Base-by-base conservation (phyloP, 257 asterid species). In the Coffea canephora region DNA sequence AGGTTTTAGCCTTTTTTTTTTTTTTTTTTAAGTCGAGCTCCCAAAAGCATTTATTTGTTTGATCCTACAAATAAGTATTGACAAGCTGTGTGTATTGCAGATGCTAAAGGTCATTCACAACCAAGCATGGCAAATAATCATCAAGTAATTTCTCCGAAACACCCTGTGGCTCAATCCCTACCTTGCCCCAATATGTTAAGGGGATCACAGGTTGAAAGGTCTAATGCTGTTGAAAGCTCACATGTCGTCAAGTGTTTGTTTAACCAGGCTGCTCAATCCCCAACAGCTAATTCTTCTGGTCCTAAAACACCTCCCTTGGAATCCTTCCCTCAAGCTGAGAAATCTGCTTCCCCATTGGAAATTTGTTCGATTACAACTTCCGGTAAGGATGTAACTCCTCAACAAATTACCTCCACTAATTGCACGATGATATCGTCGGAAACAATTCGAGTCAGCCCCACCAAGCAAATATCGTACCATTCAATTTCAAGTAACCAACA, bases 271-370 rank as follows among this genome's bases (percentile, higher is more conserved):
- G 59, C 85, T 87, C 90, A 87, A 50, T 84, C 95, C 78, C 89
- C 93, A 59, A 89, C 92, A 72, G 67, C 82, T 69, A 87, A 87
- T 83, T 86, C 93, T 34, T 81, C 97, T 14, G 86, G 89, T 78
- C 98, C 98, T 64, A 89, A 90, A 84, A 96, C 98, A 0, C 99
- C 99, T 14, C 94, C 91, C 8, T 87, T 82, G 52, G 87, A 89
- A 80, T 90, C 92, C 78, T 87, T 93, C 16, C 87, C 97, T 72
- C 91, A 89, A 87, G 81, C 91, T 52, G 94, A 91, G 34, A 92
- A 89, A 75, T 80, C 90, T 19, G 61, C 48, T 77, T 87, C 98
- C 36, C 97, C 95, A 3, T 8, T 85, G 16, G 92, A 83, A 57
- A 80, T 61, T 61, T 73, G 81, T 85, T 89, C 95, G 2, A 85